These are phyloP conservation scores for Suhomyces sp. DNA, from an alignment of 805 yeast species.

Conservation along the genomic window DNA sequence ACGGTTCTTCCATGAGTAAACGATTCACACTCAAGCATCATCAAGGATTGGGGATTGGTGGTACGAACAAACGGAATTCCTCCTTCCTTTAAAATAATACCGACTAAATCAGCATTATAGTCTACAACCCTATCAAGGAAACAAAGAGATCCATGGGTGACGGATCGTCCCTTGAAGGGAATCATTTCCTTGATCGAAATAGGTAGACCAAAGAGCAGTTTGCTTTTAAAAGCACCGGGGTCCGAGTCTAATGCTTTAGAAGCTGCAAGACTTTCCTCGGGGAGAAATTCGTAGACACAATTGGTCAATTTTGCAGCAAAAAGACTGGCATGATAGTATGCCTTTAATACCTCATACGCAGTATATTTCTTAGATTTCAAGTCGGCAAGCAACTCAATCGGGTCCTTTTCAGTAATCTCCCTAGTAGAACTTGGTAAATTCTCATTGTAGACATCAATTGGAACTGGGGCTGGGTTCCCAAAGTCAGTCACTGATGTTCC, in stretches of 20 bases:
- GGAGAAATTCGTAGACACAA: not conserved
- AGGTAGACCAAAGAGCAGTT: not conserved
- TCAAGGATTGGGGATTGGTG: slow-evolving; percentile 10
- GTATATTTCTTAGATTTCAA: slow-evolving; percentile 10
- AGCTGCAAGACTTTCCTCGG: not conserved
- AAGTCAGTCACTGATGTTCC: slow-evolving; percentile 15
- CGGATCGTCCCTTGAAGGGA: not conserved
- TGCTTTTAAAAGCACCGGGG: not conserved
- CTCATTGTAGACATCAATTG: slow-evolving; percentile 13
- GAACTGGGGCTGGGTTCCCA: slow-evolving; percentile 19
- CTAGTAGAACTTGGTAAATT: slow-evolving; percentile 11
- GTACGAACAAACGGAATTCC: not conserved
- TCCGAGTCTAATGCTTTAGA: not conserved
- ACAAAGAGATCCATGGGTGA: not conserved
- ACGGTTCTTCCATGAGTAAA: slow-evolving; percentile 18
- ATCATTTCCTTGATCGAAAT: not conserved
- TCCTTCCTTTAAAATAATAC: not conserved
- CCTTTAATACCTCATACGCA: slow-evolving; percentile 14
- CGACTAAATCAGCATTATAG: slow-evolving; percentile 1
- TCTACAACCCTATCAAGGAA: not conserved
- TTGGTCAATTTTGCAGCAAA: not conserved
- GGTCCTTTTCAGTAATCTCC: slow-evolving; percentile 18
- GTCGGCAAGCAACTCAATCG: slow-evolving; percentile 12
- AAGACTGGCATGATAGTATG: slow-evolving; percentile 18
- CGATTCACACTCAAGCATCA: slow-evolving; percentile 21